phyloP scores from a whole-genome alignment of 2,329 filamentous ascomycete genomes.

The Blastomyces silverae region DNA sequence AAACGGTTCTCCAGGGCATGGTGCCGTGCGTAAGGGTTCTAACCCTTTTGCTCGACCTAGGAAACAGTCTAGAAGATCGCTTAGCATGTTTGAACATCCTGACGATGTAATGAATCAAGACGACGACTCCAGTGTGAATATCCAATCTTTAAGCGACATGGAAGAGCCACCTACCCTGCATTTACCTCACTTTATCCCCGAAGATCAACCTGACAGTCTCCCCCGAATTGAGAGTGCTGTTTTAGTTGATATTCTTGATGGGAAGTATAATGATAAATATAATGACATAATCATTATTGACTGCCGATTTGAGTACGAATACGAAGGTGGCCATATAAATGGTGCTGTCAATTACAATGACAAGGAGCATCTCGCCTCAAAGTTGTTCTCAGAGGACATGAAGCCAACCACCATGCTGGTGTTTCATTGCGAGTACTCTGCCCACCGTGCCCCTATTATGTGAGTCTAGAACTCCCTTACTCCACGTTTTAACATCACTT shows the following conservation, averaged over 20 bases:
- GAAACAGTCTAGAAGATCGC: constrained; percentile 81
- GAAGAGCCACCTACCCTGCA: constrained; percentile 67
- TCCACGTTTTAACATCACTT: background rate
- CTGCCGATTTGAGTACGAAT: constrained; percentile 98
- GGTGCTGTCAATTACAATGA: constrained; percentile 95
- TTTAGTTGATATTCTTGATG: constrained; percentile 79
- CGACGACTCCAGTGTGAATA: constrained; percentile 53
- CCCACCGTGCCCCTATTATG: constrained; percentile 92
- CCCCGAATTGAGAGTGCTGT: constrained; percentile 79
- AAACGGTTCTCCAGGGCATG: constrained; percentile 67
- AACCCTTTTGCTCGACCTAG: constrained; percentile 68
- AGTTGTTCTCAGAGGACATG: constrained; percentile 64
- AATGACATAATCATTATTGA: constrained; percentile 83
- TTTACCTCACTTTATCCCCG: constrained; percentile 75
- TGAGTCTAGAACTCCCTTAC: constrained; percentile 30
- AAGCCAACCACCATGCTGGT: constrained; percentile 71
- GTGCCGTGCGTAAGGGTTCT: constrained; percentile 63
- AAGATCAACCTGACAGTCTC: constrained; percentile 75
- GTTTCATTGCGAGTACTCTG: constrained; percentile 98
- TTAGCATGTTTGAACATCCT: constrained; percentile 97
- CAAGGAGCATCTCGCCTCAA: constrained; percentile 74
- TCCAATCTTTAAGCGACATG: constrained; percentile 75
- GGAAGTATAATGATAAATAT: constrained; percentile 68
- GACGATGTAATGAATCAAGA: constrained; percentile 76
- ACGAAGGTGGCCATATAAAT: constrained; percentile 89